A percentile compares a stretch with the other conserved stretches of the same genome.
Conservation (phyloP, 306 rosid species). For the Inga laurina region DNA sequence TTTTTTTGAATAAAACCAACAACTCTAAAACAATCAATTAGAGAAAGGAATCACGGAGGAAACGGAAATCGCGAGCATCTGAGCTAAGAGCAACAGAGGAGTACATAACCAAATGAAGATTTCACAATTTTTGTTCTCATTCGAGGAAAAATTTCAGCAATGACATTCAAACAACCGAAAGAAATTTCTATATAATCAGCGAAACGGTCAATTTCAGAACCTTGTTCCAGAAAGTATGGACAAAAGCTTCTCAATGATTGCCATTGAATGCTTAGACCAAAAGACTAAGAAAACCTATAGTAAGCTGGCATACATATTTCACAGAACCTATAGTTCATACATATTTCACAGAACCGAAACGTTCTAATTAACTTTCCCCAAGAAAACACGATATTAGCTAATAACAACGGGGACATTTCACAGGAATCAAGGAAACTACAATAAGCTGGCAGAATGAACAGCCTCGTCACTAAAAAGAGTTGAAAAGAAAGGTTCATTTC, state of each 20-base stretch:
- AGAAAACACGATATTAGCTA: background rate
- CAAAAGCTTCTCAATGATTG: background rate
- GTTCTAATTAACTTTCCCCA: slow-evolving; percentile 24
- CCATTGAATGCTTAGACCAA: slow-evolving; percentile 4
- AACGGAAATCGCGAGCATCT: background rate
- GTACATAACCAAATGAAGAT: background rate
- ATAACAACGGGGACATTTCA: background rate
- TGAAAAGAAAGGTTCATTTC: background rate
- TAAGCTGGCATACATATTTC: background rate
- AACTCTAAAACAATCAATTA: background rate
- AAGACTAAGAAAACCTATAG: background rate
- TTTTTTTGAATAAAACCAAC: background rate
- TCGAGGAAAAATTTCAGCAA: background rate
- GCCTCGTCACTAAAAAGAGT: background rate
- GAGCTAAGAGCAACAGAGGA: background rate
- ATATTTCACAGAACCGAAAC: slow-evolving; percentile 1
- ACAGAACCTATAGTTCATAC: background rate
- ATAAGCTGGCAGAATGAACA: background rate
- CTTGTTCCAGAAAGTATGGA: slow-evolving; percentile 11
- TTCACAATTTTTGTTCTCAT: background rate
- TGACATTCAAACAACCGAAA: background rate
- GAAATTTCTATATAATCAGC: background rate
- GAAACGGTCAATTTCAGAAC: slow-evolving; percentile 18
- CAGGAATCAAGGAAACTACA: background rate
- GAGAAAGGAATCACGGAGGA: background rate